These are phyloP conservation scores for Delphinella strobiligena DNA, from an alignment of 2,329 filamentous ascomycete genomes.

Conservation along the genomic window DNA sequence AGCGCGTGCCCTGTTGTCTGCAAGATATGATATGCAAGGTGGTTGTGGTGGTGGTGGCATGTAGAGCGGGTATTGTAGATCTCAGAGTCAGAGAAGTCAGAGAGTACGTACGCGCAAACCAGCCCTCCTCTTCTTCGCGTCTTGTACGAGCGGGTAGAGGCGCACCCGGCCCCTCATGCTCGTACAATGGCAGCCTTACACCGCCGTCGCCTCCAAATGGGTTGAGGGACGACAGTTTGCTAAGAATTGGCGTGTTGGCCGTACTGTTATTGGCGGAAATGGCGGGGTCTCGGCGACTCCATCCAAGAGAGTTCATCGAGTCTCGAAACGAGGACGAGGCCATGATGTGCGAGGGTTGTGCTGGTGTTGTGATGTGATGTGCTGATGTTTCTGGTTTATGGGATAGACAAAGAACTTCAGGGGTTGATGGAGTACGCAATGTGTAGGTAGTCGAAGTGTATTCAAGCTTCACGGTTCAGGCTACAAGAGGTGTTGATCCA, in stretches of 20 bases:
- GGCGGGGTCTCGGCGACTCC: constrained; percentile 76
- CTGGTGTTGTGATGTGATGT: background rate
- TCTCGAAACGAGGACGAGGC: constrained; percentile 82
- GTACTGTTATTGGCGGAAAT: constrained; percentile 54
- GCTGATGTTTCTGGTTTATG: too few relatives aligned
- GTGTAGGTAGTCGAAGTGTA: too few relatives aligned
- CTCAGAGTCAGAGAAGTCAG: constrained; percentile 9
- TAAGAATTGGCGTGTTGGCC: constrained; percentile 61
- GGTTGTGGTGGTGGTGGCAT: background rate
- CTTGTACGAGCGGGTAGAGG: constrained; percentile 73
- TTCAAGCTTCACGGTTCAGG: too few relatives aligned
- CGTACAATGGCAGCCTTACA: constrained; percentile 78
- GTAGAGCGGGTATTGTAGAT: background rate
- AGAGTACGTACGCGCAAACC: constrained; percentile 75
- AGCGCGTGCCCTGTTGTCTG: background rate
- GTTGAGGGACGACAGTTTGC: constrained; percentile 73
- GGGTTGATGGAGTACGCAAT: too few relatives aligned
- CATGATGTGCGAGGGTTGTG: constrained; percentile 39
- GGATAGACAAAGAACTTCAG: too few relatives aligned
- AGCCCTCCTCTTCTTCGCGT: constrained; percentile 89
- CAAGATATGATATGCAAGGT: background rate
- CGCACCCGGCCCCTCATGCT: constrained; percentile 61
- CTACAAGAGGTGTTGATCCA: too few relatives aligned
- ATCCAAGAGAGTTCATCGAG: constrained; percentile 88
- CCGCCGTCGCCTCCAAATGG: constrained; percentile 80